A percentile compares a stretch with the other conserved stretches of the same genome.
These are phyloP conservation scores for Mrakia frigida DNA, from an alignment of 768 basidiomycete genomes.

Conservation along the genomic window DNA sequence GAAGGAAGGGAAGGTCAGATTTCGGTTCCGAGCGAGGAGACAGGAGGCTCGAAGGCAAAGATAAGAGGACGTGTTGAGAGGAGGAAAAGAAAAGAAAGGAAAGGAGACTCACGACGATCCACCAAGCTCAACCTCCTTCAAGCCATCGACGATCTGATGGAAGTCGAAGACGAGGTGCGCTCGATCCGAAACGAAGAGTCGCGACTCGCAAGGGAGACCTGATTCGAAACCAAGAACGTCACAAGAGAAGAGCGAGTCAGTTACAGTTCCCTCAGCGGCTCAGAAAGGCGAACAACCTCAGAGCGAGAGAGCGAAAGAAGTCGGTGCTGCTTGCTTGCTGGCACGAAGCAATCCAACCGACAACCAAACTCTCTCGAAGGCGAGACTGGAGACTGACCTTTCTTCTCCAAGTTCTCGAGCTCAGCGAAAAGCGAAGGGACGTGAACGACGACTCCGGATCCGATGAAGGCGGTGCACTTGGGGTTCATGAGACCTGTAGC, in stretches of 20 bases:
- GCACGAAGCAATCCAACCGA: background rate
- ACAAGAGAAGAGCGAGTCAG: background rate
- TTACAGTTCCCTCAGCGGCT: background rate
- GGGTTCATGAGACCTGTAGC: conserved; percentile 74
- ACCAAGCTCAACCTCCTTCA: conserved; percentile 96
- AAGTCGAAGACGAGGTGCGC: conserved; percentile 98
- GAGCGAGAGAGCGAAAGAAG: background rate
- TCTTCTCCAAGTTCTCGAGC: conserved; percentile 72
- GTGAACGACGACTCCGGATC: conserved; percentile 93
- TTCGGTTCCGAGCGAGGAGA: background rate
- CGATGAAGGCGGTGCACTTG: conserved; percentile 77
- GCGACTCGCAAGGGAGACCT: conserved; percentile 80
- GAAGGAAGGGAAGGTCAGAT: background rate
- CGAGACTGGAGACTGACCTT: conserved; percentile 55
- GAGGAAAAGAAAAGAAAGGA: background rate
- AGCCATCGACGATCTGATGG: conserved; percentile 97
- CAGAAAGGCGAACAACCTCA: background rate
- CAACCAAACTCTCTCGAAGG: background rate
- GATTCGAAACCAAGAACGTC: background rate
- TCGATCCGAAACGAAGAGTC: conserved; percentile 89
- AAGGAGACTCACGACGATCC: conserved; percentile 61
- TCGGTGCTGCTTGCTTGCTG: too few species aligned
- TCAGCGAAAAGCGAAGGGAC: conserved; percentile 91
- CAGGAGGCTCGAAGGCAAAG: background rate
- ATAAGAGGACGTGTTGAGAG: background rate